Evolutionary conservation across 805 yeast genomes (phyloP).

Genomic region (Wickerhamiella australiensis): DNA sequence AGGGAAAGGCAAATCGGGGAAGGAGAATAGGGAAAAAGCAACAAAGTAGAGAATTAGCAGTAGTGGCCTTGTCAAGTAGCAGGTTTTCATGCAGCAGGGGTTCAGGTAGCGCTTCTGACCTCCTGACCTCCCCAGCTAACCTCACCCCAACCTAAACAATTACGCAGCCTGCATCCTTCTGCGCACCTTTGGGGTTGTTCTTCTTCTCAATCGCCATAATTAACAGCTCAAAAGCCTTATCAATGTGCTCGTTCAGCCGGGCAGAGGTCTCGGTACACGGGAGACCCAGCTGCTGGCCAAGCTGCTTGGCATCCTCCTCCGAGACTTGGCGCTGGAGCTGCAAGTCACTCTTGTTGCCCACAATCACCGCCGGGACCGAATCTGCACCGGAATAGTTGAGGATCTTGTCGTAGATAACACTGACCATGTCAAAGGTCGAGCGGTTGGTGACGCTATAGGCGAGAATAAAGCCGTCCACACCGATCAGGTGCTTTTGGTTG

Average conservation of each 20-base stretch:
- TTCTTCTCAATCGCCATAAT: conserved; percentile 49
- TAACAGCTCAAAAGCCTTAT: conserved; percentile 47
- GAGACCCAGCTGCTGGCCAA: conserved; percentile 55
- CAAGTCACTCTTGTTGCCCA: conserved; percentile 68
- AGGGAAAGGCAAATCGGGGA: no score
- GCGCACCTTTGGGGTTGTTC: conserved; percentile 39
- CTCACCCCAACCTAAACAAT: conserved; percentile 29
- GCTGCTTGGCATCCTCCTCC: conserved; percentile 42
- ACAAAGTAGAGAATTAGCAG: no score
- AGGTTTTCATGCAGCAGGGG: no score
- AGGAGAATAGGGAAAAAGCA: no score
- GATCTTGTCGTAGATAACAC: conserved; percentile 70
- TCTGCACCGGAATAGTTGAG: conserved; percentile 50
- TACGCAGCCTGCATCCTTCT: conserved; percentile 40
- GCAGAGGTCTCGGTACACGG: conserved; percentile 80
- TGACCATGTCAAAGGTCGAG: conserved; percentile 64
- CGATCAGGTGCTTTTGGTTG: conserved; percentile 65
- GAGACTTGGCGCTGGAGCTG: conserved; percentile 49
- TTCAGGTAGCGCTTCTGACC: no score
- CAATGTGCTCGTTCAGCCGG: conserved; percentile 61
- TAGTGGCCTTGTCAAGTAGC: no score
- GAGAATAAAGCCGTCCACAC: conserved; percentile 71
- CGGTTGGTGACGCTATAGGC: conserved; percentile 73
- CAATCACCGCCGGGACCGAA: conserved; percentile 62
- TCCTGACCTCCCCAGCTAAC: no score